Evolutionary conservation across 441 rosid genomes (phyloP).

Genomic region (Gossypium lobatum): DNA sequence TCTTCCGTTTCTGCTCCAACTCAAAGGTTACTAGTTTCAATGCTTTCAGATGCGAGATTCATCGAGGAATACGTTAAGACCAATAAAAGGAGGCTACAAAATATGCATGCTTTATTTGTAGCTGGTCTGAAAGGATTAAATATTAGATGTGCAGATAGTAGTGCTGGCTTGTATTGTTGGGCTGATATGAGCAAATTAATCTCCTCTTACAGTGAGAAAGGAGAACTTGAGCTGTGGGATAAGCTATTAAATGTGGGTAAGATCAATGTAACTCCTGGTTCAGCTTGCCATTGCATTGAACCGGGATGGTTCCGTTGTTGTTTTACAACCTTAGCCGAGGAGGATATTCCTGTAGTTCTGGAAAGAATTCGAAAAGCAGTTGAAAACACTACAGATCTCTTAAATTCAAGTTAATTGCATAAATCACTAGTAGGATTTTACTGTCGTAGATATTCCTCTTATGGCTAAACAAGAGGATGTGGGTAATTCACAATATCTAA

Average conservation of each 20-base stretch:
- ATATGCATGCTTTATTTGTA: constrained; percentile 42
- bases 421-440: constrained; percentile 6
- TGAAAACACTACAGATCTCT: constrained; percentile 14
- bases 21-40: constrained; percentile 53
- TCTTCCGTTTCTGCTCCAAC: constrained; percentile 55
- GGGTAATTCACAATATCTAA: constrained; percentile 8
- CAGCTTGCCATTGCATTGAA: constrained; percentile 85
- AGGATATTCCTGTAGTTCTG: constrained; percentile 56
- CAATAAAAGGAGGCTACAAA: constrained; percentile 40
- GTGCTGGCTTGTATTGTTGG: constrained; percentile 70
- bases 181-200: constrained; percentile 66
- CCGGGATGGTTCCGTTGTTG: constrained; percentile 94
- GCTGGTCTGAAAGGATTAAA: constrained; percentile 46
- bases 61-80: constrained; percentile 43
- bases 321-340: constrained; percentile 53
- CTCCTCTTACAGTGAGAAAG: constrained; percentile 69
- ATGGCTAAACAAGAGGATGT: not conserved
- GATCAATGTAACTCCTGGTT: constrained; percentile 81
- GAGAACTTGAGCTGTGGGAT: constrained; percentile 77
- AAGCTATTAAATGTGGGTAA: constrained; percentile 61
- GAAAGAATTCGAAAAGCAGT: constrained; percentile 43
- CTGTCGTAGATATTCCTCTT: not conserved
- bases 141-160: constrained; percentile 46
- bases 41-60: constrained; percentile 55
- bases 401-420: constrained; percentile 4